These are phyloP conservation scores for Arachnopeziza araneosa DNA, from an alignment of 2,329 filamentous ascomycete species.

Conservation along the genomic window DNA sequence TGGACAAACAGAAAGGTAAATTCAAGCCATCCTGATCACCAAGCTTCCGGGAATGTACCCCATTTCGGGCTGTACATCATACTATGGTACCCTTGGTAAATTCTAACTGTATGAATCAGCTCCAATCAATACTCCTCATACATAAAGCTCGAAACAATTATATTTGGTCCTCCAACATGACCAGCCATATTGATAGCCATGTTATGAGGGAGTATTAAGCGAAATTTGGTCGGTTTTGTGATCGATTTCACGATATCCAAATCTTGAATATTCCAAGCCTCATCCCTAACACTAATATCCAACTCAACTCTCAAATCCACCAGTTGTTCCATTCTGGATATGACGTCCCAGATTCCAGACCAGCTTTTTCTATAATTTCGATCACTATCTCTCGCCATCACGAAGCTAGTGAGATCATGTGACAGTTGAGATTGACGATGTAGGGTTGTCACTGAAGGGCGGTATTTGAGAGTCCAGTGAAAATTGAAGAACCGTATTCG, in stretches of 20 bases:
- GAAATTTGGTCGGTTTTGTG: background rate
- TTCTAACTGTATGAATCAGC: background rate
- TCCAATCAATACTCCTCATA: background rate
- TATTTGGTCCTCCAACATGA: background rate
- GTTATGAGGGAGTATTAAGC: background rate
- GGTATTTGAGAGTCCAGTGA: background rate
- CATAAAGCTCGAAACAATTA: background rate
- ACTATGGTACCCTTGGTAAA: too few relatives aligned
- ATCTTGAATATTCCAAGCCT: background rate
- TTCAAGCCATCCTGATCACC: too few relatives aligned
- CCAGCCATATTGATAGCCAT: background rate
- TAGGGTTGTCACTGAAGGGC: background rate
- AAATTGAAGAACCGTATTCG: background rate
- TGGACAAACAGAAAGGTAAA: too few relatives aligned
- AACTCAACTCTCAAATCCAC: conserved; percentile 2
- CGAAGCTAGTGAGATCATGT: background rate
- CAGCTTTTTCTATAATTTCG: conserved; percentile 1
- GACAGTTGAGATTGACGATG: background rate
- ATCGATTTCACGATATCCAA: conserved; percentile 6
- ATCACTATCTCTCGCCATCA: background rate
- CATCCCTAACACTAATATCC: background rate
- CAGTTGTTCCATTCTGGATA: conserved; percentile 5
- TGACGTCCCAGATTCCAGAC: conserved; percentile 1
- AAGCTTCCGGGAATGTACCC: too few relatives aligned
- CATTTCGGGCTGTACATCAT: too few relatives aligned